phyloP scores from a whole-genome alignment of 2,329 filamentous ascomycete species.

The Trichoderma oligosporum region DNA sequence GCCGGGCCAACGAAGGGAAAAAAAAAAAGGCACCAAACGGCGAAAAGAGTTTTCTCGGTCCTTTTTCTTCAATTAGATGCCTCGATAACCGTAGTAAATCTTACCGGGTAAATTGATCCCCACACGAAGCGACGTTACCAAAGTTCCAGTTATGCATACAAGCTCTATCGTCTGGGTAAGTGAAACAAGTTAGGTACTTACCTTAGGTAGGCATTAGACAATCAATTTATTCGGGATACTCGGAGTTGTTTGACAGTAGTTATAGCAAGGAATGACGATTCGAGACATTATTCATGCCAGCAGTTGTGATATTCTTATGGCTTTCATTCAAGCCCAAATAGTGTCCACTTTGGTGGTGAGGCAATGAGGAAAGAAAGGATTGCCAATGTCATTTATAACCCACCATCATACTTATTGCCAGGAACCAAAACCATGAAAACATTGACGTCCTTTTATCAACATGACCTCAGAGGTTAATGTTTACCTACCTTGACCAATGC shows the following conservation, averaged over 20 bases:
- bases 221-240: too few relatives aligned
- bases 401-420: neutral
- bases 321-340: neutral
- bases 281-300: neutral
- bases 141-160: slow-evolving; percentile 6
- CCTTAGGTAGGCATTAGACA: too few relatives aligned
- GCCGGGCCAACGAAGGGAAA: neutral
- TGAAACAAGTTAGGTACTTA: too few relatives aligned
- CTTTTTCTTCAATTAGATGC: neutral
- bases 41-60: neutral
- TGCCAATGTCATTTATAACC: neutral
- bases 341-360: neutral
- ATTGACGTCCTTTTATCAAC: neutral
- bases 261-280: too few relatives aligned
- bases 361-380: neutral
- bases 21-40: neutral
- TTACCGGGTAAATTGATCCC: slow-evolving; percentile 11
- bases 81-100: neutral
- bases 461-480: neutral
- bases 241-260: too few relatives aligned
- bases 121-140: neutral
- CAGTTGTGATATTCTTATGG: too few relatives aligned
- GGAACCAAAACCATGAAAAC: slow-evolving; percentile 8
- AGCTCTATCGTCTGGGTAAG: too few relatives aligned
- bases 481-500: neutral